Conservation (phyloP, 176 grass and related monocot species). For the Carex parvula region DNA sequence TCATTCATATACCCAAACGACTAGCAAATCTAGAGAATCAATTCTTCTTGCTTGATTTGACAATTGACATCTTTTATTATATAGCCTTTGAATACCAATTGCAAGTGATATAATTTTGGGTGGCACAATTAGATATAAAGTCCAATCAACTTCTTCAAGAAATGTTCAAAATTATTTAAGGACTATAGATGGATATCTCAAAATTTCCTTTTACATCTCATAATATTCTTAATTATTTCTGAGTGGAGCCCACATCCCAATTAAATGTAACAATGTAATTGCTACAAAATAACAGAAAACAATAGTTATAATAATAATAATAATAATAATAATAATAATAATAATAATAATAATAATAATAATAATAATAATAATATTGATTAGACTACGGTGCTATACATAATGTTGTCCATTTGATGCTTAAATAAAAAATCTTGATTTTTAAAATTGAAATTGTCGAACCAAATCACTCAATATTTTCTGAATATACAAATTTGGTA, state of each 20-base stretch:
- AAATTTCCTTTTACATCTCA: not conserved
- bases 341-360: not conserved
- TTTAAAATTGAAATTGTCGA: too few relatives aligned
- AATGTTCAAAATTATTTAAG: not conserved
- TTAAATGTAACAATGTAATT: not conserved
- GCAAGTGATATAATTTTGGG: not conserved
- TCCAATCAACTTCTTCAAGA: not conserved
- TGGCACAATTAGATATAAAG: not conserved
- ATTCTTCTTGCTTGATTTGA: not conserved
- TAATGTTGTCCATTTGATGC: too few relatives aligned
- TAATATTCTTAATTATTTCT: not conserved
- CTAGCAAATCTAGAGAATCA: slow-evolving; percentile 1
- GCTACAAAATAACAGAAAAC: not conserved
- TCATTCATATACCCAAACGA: not conserved
- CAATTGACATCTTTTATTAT: not conserved
- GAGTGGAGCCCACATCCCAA: too few relatives aligned
- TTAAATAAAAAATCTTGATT: too few relatives aligned
- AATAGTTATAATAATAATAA: not conserved
- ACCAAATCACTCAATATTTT: too few relatives aligned
- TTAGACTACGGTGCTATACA: too few relatives aligned
- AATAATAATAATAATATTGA: too few relatives aligned
- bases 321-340: not conserved
- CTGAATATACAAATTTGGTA: too few relatives aligned
- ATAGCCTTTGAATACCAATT: not conserved
- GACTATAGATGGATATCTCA: not conserved